Evolutionary conservation across 495 filamentous ascomycete species (phyloP).

Genomic region (Xanthoparmelia taractica): DNA sequence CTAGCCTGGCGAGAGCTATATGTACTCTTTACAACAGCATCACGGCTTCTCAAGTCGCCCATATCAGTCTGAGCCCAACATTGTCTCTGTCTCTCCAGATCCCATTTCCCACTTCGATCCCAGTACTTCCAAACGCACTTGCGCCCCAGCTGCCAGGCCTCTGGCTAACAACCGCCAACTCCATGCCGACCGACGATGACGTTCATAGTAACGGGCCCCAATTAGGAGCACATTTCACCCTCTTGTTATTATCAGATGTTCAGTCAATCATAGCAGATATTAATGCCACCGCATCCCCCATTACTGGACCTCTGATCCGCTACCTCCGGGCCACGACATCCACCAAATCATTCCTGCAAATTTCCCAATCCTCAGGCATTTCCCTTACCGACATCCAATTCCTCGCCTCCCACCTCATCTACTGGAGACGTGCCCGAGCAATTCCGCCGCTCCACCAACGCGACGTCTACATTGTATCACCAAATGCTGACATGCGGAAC

Average conservation of each 20-base stretch:
- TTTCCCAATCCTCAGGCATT: conserved; percentile 64
- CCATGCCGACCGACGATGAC: conserved; percentile 58
- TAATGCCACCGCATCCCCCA: conserved; percentile 63
- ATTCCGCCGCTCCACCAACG: conserved; percentile 85
- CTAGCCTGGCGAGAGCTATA: conserved; percentile 77
- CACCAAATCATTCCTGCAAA: conserved; percentile 75
- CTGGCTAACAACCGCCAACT: conserved; percentile 77
- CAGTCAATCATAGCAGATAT: conserved; percentile 76
- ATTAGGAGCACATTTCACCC: conserved; percentile 74
- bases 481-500: conserved; percentile 74
- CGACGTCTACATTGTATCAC: conserved; percentile 89
- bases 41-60: conserved; percentile 74
- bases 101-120: conserved; percentile 66
- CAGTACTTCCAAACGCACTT: conserved; percentile 59
- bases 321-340: conserved; percentile 80
- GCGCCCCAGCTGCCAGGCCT: conserved; percentile 61
- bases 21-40: conserved; percentile 72
- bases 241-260: conserved; percentile 77
- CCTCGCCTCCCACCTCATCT: conserved; percentile 84
- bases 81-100: conserved; percentile 78
- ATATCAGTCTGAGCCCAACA: conserved; percentile 49
- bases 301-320: conserved; percentile 63
- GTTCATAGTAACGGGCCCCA: conserved; percentile 47
- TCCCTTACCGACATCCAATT: conserved; percentile 70
- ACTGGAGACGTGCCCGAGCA: conserved; percentile 85